A percentile compares a stretch with the other conserved stretches of the same genome.
These are phyloP conservation scores for Cryomyces minteri DNA, from an alignment of 495 filamentous ascomycete species.

Conservation along the genomic window DNA sequence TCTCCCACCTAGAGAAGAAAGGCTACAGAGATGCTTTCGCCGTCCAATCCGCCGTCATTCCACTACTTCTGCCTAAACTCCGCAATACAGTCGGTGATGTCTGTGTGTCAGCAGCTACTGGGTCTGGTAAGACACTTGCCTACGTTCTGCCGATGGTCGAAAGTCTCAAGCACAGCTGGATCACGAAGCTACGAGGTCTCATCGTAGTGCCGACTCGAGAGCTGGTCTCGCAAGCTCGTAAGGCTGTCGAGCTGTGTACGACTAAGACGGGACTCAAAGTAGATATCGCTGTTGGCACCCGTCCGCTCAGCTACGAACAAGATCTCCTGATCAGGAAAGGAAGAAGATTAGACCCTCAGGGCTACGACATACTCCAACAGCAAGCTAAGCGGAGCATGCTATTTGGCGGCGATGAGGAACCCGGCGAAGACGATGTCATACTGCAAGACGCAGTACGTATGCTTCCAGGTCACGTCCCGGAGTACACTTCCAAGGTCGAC, in stretches of 20 bases:
- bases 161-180: constrained; percentile 37
- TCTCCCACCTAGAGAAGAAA: constrained; percentile 41
- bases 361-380: constrained; percentile 19
- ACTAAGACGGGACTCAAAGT: constrained; percentile 48
- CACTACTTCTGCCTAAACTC: constrained; percentile 46
- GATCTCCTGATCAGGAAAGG: constrained; percentile 38
- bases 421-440: constrained; percentile 28
- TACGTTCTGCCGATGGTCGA: constrained; percentile 74
- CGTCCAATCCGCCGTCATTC: constrained; percentile 66
- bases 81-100: constrained; percentile 46
- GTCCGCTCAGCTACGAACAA: constrained; percentile 60
- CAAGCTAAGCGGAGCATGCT: constrained; percentile 10
- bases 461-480: constrained; percentile 41
- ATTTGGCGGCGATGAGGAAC: constrained; percentile 10
- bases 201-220: constrained; percentile 84
- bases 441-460: constrained; percentile 18
- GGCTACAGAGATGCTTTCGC: constrained; percentile 64
- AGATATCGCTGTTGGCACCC: constrained; percentile 65
- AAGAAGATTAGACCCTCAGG: constrained; percentile 39
- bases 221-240: constrained; percentile 64
- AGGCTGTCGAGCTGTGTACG: constrained; percentile 49
- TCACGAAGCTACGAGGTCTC: constrained; percentile 49
- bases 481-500: constrained; percentile 53
- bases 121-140: constrained; percentile 84
- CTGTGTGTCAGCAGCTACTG: constrained; percentile 75